A percentile compares a stretch with the other conserved stretches of the same genome.
Conservation (phyloP, 1,284 basidiomycete species). For the Trametes hirsuta region DNA sequence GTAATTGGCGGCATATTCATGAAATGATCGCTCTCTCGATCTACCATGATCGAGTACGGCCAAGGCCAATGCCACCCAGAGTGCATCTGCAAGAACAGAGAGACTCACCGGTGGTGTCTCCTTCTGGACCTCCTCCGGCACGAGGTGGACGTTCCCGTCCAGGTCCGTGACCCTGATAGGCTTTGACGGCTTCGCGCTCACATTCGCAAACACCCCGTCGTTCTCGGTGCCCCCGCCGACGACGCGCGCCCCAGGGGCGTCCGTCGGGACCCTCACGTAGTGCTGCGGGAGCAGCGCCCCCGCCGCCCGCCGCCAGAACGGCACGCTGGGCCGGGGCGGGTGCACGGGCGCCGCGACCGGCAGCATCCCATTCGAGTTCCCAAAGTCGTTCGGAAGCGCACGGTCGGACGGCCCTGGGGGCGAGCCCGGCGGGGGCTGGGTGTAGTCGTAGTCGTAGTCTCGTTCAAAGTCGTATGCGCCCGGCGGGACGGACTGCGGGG, state of each 20-base stretch:
- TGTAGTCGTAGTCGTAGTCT: constrained; percentile 49
- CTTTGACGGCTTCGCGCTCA: constrained; percentile 84
- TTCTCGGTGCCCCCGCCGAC: constrained; percentile 85
- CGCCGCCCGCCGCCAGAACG: constrained; percentile 63
- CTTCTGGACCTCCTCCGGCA: constrained; percentile 82
- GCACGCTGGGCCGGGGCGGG: constrained; percentile 43
- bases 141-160: constrained; percentile 66
- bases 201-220: constrained; percentile 96
- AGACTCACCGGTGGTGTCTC: constrained; percentile 81
- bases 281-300: constrained; percentile 78
- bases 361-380: constrained; percentile 81
- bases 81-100: neutral
- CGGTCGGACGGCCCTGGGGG: constrained; percentile 66
- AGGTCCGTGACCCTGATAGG: constrained; percentile 48
- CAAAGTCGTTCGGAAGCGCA: constrained; percentile 70
- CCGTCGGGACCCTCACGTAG: constrained; percentile 63
- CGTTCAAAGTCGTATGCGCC: constrained; percentile 30
- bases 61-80: neutral
- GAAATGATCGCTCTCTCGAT: no score
- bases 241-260: constrained; percentile 30
- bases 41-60: no score
- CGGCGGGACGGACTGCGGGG: constrained; percentile 16
- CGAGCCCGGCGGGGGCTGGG: constrained; percentile 78
- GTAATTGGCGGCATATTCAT: neutral
- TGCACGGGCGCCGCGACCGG: constrained; percentile 53